A percentile compares a stretch with the other conserved stretches of the same genome.
phyloP scores from a whole-genome alignment of 768 basidiomycete genomes.

The Amanita molliuscula region DNA sequence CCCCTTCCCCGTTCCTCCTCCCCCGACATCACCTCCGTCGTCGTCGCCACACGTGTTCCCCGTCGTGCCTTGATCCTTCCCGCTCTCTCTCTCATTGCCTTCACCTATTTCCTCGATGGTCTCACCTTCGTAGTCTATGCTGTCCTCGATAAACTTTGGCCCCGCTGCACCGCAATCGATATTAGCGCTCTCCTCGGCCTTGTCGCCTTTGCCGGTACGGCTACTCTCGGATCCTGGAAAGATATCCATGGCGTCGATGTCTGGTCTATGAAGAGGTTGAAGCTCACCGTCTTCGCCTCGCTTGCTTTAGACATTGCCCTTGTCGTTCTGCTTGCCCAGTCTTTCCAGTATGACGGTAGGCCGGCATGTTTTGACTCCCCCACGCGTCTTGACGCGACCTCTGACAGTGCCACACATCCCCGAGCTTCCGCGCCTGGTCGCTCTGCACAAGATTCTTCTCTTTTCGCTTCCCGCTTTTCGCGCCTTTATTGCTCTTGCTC shows the following conservation, averaged over 20 bases:
- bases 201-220: conserved; percentile 59
- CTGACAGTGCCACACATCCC: conserved; percentile 18
- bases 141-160: conserved; percentile 60
- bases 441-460: conserved; percentile 24
- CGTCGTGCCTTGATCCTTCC: conserved; percentile 67
- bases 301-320: conserved; percentile 52
- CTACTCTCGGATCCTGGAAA: conserved; percentile 72
- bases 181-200: conserved; percentile 60
- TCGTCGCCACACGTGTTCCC: conserved; percentile 63
- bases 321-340: conserved; percentile 40
- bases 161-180: conserved; percentile 50
- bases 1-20: conserved; percentile 35
- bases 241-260: conserved; percentile 61
- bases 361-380: conserved; percentile 11
- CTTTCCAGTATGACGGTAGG: conserved; percentile 26
- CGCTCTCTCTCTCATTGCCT: conserved; percentile 57
- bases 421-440: conserved; percentile 16
- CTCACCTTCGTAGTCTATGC: conserved; percentile 57
- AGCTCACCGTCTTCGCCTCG: conserved; percentile 39
- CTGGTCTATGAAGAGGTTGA: conserved; percentile 55
- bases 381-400: conserved; percentile 8
- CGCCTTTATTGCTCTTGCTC: conserved; percentile 48
- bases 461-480: conserved; percentile 53
- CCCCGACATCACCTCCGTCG: conserved; percentile 68
- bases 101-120: conserved; percentile 73